Percentiles rank a stretch among this genome's conserved stretches.
These are phyloP conservation scores for Tardiomyces blankii DNA, from an alignment of 1,139 yeast genomes.

Conservation along the genomic window DNA sequence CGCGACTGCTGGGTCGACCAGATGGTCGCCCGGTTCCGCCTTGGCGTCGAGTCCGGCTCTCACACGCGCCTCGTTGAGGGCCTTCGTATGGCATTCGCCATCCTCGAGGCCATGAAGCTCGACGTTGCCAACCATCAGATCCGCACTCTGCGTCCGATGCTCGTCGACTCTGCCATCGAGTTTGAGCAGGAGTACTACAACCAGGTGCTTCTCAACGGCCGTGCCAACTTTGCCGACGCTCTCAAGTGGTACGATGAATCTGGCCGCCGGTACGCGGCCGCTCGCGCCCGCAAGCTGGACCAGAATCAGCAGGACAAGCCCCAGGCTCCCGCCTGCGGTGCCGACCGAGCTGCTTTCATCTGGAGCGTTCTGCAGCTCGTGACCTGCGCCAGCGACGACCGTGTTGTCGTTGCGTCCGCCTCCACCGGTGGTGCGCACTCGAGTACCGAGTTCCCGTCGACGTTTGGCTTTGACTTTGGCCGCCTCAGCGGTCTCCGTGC, in stretches of 20 bases:
- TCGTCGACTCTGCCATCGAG: constrained; percentile 83
- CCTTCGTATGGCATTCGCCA: constrained; percentile 65
- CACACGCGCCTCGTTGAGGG: constrained; percentile 61
- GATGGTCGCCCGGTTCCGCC: constrained; percentile 59
- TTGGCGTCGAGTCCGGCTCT: constrained; percentile 45
- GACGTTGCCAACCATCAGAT: constrained; percentile 95
- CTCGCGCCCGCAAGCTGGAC: constrained; percentile 13
- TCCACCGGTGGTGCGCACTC: too few species aligned
- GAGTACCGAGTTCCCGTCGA: constrained; percentile 57
- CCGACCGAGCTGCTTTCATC: constrained; percentile 26
- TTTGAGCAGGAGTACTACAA: constrained; percentile 82
- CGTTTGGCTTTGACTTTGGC: constrained; percentile 81
- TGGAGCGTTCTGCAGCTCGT: constrained; percentile 48
- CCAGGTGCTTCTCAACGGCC: constrained; percentile 56
- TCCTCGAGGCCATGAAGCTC: constrained; percentile 90
- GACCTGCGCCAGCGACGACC: constrained; percentile 51
- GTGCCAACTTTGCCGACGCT: constrained; percentile 55
- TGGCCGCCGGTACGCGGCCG: constrained; percentile 1
- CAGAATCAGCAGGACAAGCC: constrained; percentile 1
- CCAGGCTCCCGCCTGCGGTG: constrained; percentile 1
- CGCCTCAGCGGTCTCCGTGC: constrained; percentile 69
- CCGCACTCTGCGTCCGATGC: constrained; percentile 69
- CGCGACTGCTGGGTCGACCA: constrained; percentile 83
- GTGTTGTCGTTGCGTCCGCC: constrained; percentile 36
- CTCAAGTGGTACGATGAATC: constrained; percentile 52